Evolutionary conservation across 2,329 filamentous ascomycete species (phyloP).

Genomic region (Dendrostoma leiphaemia): DNA sequence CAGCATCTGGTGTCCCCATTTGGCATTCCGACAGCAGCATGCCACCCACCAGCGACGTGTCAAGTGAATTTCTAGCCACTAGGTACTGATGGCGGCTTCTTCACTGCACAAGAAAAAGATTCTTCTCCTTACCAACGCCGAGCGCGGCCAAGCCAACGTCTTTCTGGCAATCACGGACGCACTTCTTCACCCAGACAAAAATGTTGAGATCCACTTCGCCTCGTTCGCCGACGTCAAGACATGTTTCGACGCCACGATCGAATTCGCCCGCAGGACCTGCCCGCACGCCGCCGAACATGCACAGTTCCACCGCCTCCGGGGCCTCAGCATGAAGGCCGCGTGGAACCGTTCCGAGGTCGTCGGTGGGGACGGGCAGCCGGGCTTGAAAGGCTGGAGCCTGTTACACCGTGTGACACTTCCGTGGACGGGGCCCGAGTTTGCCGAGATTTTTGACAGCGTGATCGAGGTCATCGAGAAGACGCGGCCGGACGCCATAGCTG

Average conservation of each 20-base stretch:
- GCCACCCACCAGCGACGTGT: too few relatives aligned
- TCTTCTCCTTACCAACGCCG: conserved; percentile 22
- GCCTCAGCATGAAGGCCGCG: conserved; percentile 14
- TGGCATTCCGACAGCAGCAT: too few relatives aligned
- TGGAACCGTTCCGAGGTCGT: conserved; percentile 21
- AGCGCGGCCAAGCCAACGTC: conserved; percentile 25
- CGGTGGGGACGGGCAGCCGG: conserved; percentile 22
- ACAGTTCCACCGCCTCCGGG: conserved; percentile 27
- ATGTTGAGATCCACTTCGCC: conserved; percentile 29
- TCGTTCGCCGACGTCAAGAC: conserved; percentile 37
- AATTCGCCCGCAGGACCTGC: conserved; percentile 4
- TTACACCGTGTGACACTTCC: conserved; percentile 26
- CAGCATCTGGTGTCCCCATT: too few relatives aligned
- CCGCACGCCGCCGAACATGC: too few relatives aligned
- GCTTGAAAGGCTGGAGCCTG: conserved; percentile 28
- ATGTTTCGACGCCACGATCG: conserved; percentile 26
- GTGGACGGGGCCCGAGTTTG: conserved; percentile 39
- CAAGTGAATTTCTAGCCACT: too few relatives aligned
- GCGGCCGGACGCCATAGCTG: conserved; percentile 37
- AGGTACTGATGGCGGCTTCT: too few relatives aligned
- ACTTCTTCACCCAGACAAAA: conserved; percentile 11
- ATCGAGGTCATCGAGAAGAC: conserved; percentile 35
- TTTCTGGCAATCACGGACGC: conserved; percentile 22
- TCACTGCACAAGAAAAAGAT: conserved; percentile 12
- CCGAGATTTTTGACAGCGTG: conserved; percentile 36